Base-by-base conservation (phyloP, 345 rosid genomes). In the Ricinus communis region DNA sequence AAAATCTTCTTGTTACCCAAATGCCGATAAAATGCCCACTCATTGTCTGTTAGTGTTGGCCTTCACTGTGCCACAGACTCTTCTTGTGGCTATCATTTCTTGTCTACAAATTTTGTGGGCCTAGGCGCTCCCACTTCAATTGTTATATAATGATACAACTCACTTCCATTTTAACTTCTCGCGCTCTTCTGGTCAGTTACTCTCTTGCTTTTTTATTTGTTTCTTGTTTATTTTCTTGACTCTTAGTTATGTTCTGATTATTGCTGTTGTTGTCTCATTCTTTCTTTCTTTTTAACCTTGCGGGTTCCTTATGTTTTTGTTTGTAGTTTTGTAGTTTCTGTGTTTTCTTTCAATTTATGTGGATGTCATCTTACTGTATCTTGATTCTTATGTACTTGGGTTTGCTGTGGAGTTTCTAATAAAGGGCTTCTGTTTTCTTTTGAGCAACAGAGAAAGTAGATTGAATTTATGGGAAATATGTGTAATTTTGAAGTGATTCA, bases 41-140 rank as follows among this genome's bases (percentile, higher is more conserved):
- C 43, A 33, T 49, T 27, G n/a, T n/a, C 43, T 47, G 59, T 21
- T 60, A 1, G 52, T 54, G 77, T 41, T 68, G 73, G 72, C 72
- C 68, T 46, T 68, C 54, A 50, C 24, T 6, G 19, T 50, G 33
- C 73, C 77, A 74, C 68, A 61, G 8, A 28, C 47, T 74, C 14
- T 13, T 22, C 53, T 55, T 68, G 73, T 62, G 77, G 77, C 68
- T 73, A 27, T 66, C 18, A 73, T 57, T 66, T 50, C 36, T 57
- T 62, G 28, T 30, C 59, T 62, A 4, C 43, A 38, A n/a, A 14
- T 22, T 54, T 53, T 27, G 8, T 40, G 36, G 10, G 62, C 22
- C n/a, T n/a, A n/a, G n/a, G n/a, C n/a, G n/a, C n/a, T 51, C 47
- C 9, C 68, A 19, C 36, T 27, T 51, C 40, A 14, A 30, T 54